Evolutionary conservation across 2,329 filamentous ascomycete genomes (phyloP), one percentile per base, ranked within the genome.

Genomic region (Stagonosporopsis vannaccii): DNA sequence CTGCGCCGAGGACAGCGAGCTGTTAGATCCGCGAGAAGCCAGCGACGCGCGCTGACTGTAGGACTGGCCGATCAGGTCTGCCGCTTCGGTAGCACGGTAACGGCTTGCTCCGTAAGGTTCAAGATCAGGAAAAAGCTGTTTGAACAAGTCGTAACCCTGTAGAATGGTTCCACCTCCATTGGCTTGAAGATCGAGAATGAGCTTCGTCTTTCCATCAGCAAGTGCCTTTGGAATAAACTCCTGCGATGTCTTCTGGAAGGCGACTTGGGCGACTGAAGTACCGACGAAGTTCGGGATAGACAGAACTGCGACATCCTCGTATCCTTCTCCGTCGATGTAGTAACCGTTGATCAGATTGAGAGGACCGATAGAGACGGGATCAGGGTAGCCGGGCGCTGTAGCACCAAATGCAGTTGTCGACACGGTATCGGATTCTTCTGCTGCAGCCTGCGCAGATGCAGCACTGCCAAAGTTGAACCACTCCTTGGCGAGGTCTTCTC

Each of bases 91-190:
- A 6, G 81, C 79, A n/a, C 84, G 78, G 65, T 84, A 77, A 17
- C 85, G 82, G 35, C 69, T 73, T 3, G 79, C 82, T n/a, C 80
- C 81, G 57, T 81, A 84, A 1, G 79, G 78, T 7, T 80, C 72
- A 4, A 80, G 69, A 6, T 77, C 69, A 0, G 84, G 84, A 72
- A 85, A 83, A 1, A 87, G 74, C 71, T 82, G 77, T 49, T 83
- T 82, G 75, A 88, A 87, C 54, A 89, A 77, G 63, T 87, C 85
- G 52, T 85, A 86, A 9, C 84, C 86, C 37, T 84, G 81, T 13
- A 86, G 70, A 46, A 88, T 82, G 20, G 79, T 81, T 40, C 86
- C 86, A 41, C 86, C 86, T 12, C 81, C 82, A 65, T 88, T 88
- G 56, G 79, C 80, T 15, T 81, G 81, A 1, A 88, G 70, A 63